Evolutionary conservation across 2,329 filamentous ascomycete genomes (phyloP).

Genomic region (Zymoseptoria crescenta): DNA sequence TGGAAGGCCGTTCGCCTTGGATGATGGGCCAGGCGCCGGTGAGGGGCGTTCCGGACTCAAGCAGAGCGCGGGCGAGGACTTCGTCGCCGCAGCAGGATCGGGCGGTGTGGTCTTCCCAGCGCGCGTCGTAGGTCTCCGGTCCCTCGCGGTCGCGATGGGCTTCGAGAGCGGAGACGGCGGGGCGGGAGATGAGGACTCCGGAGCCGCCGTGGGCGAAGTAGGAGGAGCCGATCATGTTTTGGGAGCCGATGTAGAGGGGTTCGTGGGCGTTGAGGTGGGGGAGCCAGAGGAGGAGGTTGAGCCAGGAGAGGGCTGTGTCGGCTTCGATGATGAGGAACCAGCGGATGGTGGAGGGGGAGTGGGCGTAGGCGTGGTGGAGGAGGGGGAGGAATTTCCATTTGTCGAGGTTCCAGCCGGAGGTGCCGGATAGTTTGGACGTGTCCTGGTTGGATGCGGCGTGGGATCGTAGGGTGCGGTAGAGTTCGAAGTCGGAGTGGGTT

Average conservation of each 20-base stretch:
- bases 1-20: slow-evolving; percentile 37
- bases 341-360: slow-evolving; percentile 38
- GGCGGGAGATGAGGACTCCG: slow-evolving; percentile 39
- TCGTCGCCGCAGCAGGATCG: slow-evolving; percentile 50
- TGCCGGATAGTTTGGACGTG: slow-evolving; percentile 24
- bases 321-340: slow-evolving; percentile 53
- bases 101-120: slow-evolving; percentile 37
- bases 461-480: slow-evolving; percentile 27
- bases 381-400: slow-evolving; percentile 53
- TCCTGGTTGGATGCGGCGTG: slow-evolving; percentile 28
- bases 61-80: slow-evolving; percentile 44
- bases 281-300: slow-evolving; percentile 43
- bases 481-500: slow-evolving; percentile 28
- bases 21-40: slow-evolving; percentile 38
- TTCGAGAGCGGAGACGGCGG: slow-evolving; percentile 30
- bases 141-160: slow-evolving; percentile 36
- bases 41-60: slow-evolving; percentile 39
- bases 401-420: slow-evolving; percentile 46
- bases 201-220: slow-evolving; percentile 38
- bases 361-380: slow-evolving; percentile 44
- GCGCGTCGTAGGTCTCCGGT: slow-evolving; percentile 26
- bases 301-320: slow-evolving; percentile 45
- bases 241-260: slow-evolving; percentile 44
- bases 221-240: slow-evolving; percentile 30
- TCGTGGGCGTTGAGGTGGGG: slow-evolving; percentile 40